Evolutionary conservation across 1,284 basidiomycete genomes (phyloP).

Genomic region (Psilocybe mexicana): DNA sequence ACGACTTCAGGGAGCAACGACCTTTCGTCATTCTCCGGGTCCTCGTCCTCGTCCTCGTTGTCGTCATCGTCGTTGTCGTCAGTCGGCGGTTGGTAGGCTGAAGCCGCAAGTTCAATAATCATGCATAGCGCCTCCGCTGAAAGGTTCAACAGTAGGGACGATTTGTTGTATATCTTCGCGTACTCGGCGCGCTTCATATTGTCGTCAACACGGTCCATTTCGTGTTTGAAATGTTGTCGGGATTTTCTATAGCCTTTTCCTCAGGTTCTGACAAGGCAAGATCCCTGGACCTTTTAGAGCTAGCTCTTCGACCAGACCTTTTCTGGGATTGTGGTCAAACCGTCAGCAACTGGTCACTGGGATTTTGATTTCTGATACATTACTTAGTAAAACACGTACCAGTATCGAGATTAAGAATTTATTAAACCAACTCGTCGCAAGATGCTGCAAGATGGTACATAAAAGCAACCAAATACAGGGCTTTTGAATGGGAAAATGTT

Average conservation of each 20-base stretch:
- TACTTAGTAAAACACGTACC: too few species aligned
- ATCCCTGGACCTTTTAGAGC: background rate
- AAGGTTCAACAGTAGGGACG: background rate
- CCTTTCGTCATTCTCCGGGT: background rate
- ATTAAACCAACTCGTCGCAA: too few species aligned
- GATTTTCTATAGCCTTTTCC: background rate
- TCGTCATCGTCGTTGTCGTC: too few species aligned
- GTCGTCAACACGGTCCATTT: background rate
- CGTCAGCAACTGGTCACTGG: too few species aligned
- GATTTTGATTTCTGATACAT: too few species aligned
- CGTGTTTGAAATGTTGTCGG: background rate
- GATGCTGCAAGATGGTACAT: too few species aligned
- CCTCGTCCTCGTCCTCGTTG: background rate
- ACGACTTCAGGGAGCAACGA: constrained; percentile 1
- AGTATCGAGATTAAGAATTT: too few species aligned
- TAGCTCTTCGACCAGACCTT: too few species aligned
- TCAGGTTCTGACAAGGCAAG: background rate
- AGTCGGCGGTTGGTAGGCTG: too few species aligned
- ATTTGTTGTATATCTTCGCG: constrained; percentile 5
- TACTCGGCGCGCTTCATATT: constrained; percentile 5
- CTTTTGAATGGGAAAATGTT: too few species aligned
- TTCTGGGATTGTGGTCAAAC: too few species aligned
- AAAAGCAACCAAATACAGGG: too few species aligned
- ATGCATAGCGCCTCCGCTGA: constrained; percentile 7
- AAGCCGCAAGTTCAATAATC: constrained; percentile 4